phyloP scores from a whole-genome alignment of 2,329 filamentous ascomycete species.

The Monilinia polystroma region DNA sequence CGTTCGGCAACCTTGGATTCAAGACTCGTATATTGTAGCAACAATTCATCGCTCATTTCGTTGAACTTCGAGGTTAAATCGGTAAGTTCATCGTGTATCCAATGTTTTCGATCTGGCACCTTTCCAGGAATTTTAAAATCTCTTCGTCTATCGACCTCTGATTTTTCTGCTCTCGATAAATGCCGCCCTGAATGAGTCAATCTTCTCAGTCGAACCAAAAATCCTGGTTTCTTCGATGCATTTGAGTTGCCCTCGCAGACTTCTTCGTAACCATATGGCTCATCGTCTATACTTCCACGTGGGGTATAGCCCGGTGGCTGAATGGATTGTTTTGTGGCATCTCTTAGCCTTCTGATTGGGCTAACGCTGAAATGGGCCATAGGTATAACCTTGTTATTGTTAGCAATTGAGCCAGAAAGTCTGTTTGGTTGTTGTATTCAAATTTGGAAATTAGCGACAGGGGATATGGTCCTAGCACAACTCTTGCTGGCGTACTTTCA shows the following conservation, averaged over 20 bases:
- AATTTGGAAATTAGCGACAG: too few relatives aligned
- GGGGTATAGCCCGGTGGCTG: slow-evolving; percentile 39
- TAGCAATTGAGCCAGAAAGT: not conserved
- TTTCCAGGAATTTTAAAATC: slow-evolving; percentile 82
- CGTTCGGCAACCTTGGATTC: slow-evolving; percentile 82
- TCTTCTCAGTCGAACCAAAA: slow-evolving; percentile 36
- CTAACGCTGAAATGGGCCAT: slow-evolving; percentile 78
- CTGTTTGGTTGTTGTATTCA: too few relatives aligned
- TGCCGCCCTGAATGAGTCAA: slow-evolving; percentile 32
- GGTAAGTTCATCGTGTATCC: slow-evolving; percentile 79
- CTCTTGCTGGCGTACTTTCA: too few relatives aligned
- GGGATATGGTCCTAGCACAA: too few relatives aligned
- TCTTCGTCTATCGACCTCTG: slow-evolving; percentile 43
- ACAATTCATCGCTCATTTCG: slow-evolving; percentile 45
- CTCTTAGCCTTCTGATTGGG: slow-evolving; percentile 52
- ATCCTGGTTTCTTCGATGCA: slow-evolving; percentile 38
- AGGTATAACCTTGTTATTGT: slow-evolving; percentile 55
- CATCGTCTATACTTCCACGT: slow-evolving; percentile 34
- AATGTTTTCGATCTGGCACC: slow-evolving; percentile 72
- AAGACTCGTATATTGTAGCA: slow-evolving; percentile 79
- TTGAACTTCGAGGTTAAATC: slow-evolving; percentile 48
- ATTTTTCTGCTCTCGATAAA: slow-evolving; percentile 41
- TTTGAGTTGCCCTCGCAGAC: slow-evolving; percentile 31
- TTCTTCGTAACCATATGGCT: slow-evolving; percentile 27
- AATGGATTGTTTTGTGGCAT: slow-evolving; percentile 39